Conservation (phyloP, 257 asterid species). For the Anisodus tanguticus region DNA sequence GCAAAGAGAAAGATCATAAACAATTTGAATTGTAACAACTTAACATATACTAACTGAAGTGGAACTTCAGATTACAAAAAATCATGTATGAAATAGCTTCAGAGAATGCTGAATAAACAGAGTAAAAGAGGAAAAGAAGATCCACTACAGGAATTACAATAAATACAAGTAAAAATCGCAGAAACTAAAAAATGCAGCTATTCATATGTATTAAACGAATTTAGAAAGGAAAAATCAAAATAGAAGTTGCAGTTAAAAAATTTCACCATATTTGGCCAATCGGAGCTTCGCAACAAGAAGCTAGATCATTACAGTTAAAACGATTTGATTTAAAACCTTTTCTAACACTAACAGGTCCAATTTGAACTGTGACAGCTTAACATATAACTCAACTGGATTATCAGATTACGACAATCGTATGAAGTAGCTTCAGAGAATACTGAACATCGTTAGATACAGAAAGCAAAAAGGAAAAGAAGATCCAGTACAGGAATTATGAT, state of each 20-base stretch:
- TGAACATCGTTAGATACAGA: neutral
- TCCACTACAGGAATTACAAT: neutral
- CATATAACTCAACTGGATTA: neutral
- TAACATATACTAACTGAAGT: neutral
- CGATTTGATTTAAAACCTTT: neutral
- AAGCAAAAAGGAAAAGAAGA: neutral
- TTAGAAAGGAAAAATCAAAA: neutral
- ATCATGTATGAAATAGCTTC: neutral
- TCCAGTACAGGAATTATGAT: neutral
- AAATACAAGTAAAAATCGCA: neutral
- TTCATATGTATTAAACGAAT: neutral
- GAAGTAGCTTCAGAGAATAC: neutral
- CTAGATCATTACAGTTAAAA: slow-evolving; percentile 36
- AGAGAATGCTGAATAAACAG: neutral
- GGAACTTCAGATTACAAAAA: neutral
- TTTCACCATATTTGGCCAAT: slow-evolving; percentile 87
- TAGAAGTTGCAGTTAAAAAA: neutral
- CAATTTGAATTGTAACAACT: neutral
- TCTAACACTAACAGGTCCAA: neutral
- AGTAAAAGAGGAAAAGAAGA: neutral
- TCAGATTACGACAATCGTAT: neutral
- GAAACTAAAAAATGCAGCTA: neutral
- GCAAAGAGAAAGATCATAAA: slow-evolving; percentile 19
- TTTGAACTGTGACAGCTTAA: neutral
- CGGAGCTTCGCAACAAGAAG: slow-evolving; percentile 91